Conservation (phyloP, 2,329 filamentous ascomycete species). For the Pseudocercospora eumusae region DNA sequence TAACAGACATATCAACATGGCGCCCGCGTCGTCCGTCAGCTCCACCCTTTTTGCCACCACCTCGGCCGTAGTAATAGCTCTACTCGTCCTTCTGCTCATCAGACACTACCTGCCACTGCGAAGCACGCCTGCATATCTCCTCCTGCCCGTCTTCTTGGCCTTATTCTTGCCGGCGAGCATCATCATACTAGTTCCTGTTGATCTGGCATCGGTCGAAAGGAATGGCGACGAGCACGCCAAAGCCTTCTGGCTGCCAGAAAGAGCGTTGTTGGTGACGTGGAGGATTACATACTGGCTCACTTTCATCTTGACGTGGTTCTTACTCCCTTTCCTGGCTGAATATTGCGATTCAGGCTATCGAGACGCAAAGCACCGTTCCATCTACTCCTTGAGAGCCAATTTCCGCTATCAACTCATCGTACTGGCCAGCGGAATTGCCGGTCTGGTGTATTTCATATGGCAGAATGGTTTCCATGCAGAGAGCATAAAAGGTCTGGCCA, state of each 20-base stretch:
- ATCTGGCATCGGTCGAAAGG: constrained; percentile 77
- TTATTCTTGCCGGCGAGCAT: constrained; percentile 89
- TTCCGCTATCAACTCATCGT: constrained; percentile 84
- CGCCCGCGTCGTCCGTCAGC: constrained; percentile 64
- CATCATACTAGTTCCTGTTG: constrained; percentile 89
- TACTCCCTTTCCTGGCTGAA: constrained; percentile 89
- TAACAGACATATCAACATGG: constrained; percentile 27
- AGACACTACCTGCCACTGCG: constrained; percentile 89
- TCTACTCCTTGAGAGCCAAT: constrained; percentile 85
- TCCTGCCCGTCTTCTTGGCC: constrained; percentile 93
- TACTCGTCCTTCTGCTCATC: constrained; percentile 78
- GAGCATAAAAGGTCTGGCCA: constrained; percentile 78
- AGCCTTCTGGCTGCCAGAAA: constrained; percentile 83
- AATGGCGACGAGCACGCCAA: constrained; percentile 51
- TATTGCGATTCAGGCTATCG: constrained; percentile 93
- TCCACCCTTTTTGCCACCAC: constrained; percentile 76
- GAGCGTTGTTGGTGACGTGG: constrained; percentile 83
- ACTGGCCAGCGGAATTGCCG: constrained; percentile 67
- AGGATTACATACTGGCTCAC: constrained; percentile 96
- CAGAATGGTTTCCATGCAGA: constrained; percentile 71
- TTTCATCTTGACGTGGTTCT: constrained; percentile 92
- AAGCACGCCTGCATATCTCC: constrained; percentile 83
- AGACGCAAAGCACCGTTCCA: constrained; percentile 74
- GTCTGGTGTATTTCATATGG: constrained; percentile 79
- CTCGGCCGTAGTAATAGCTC: constrained; percentile 71